Percentiles rank a stretch among this genome's conserved stretches.
phyloP scores from a whole-genome alignment of 2,329 filamentous ascomycete genomes.

The Arthrobotrys sphaeroides region DNA sequence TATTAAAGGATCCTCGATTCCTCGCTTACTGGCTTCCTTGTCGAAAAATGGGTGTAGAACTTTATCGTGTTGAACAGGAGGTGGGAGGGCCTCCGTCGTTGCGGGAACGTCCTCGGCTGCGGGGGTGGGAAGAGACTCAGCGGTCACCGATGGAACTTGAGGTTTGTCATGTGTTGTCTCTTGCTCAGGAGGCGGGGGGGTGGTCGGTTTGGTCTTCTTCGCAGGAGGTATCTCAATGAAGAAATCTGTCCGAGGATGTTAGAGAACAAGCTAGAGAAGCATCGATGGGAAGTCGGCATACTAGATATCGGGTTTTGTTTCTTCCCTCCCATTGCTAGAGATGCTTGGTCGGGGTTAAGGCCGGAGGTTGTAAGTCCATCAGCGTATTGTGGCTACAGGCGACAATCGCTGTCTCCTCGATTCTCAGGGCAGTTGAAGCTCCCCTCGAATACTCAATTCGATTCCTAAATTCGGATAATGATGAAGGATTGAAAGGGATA shows the following conservation, averaged over 20 bases:
- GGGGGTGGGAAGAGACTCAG: not conserved
- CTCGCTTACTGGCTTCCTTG: constrained; percentile 32
- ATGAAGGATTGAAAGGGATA: not conserved
- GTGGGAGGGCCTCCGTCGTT: constrained; percentile 9
- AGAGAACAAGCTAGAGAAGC: not conserved
- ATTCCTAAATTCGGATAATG: not conserved
- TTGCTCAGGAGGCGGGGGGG: not conserved
- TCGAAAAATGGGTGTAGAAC: constrained; percentile 44
- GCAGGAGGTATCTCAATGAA: constrained; percentile 42
- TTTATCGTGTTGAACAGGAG: constrained; percentile 1
- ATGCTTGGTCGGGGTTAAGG: constrained; percentile 28
- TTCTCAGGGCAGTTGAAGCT: not conserved
- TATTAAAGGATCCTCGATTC: not conserved
- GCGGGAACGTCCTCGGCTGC: constrained; percentile 1
- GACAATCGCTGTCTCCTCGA: not conserved
- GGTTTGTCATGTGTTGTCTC: not conserved
- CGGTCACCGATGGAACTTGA: not conserved
- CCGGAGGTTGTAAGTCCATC: constrained; percentile 20
- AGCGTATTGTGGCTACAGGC: not conserved
- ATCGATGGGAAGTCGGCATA: constrained; percentile 3
- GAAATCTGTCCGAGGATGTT: constrained; percentile 33
- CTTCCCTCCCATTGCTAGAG: constrained; percentile 52
- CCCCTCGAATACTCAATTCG: not conserved
- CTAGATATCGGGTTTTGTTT: constrained; percentile 45
- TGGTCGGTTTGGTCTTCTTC: constrained; percentile 2